Base-by-base conservation (phyloP, 2,329 filamentous ascomycete species). In the Colletotrichum spaethianum region DNA sequence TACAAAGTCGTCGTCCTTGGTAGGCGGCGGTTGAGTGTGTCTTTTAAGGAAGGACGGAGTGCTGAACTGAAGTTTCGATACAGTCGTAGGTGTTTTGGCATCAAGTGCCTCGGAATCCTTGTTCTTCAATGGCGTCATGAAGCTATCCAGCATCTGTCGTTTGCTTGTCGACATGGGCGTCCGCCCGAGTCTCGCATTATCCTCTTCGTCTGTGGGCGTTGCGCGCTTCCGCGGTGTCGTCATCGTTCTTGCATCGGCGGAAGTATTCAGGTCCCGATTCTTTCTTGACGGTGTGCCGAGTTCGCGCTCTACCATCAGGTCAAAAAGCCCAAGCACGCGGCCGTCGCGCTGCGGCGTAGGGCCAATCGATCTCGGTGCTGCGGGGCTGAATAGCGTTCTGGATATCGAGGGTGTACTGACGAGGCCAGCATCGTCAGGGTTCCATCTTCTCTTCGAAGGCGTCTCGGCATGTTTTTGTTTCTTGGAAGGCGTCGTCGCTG, bases 261-360 rank as follows among this genome's bases (percentile, higher is more conserved):
- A 18, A 1, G 67, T 77, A 77, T 75, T 76, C 80, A 83, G 78
- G 79, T 83, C 73, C 26, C 72, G 76, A 20, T 77, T 75, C n/a
- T 68, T 85, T 61, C 83, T 87, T 6, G 87, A 87, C 1, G 89
- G 87, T 6, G 87, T 87, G 40, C 83, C 83, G 31, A 85, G 80
- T 28, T 85, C 84, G 52, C 84, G 83, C 68, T 88, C 86, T 33
- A 85, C 83, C 9, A 94, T 83, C 14, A 93, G 82, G 78, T 96
- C 94, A 78, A 96, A 96, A 23, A 96, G 83, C 5, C 94, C 93
- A 2, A 96, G 85, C 1, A 95, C 91, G 26, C 90, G 89, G 36
- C 94, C 94, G 79, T 96, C 93, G 73, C 91, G 90, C 77, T 96
- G 94, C 3, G 94, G 94, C 16, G 94, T 96, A 1, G 94, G 94